These are phyloP conservation scores for Cerioporus squamosus DNA, from an alignment of 1,284 basidiomycete species.

Conservation along the genomic window DNA sequence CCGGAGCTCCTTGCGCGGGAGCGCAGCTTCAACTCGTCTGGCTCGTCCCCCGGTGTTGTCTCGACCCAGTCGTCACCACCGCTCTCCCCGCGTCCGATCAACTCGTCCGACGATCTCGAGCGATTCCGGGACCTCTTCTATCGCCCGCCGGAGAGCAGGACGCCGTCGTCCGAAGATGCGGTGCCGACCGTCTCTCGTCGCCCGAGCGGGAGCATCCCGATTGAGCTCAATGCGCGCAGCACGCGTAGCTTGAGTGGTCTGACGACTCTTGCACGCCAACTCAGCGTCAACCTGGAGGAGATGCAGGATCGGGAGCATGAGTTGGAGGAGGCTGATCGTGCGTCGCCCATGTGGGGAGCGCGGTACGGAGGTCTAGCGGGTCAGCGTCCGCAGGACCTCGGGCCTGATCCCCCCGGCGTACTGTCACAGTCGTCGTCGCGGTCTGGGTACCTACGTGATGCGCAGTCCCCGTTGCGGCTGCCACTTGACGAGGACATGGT, in stretches of 20 bases:
- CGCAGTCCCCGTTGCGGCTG: slow-evolving; percentile 36
- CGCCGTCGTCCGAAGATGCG: slow-evolving; percentile 18
- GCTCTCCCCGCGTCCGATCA: slow-evolving; percentile 42
- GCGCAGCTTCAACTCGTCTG: slow-evolving; percentile 26
- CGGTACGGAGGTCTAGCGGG: slow-evolving; percentile 34
- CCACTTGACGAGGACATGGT: slow-evolving; percentile 33
- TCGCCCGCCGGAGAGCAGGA: slow-evolving; percentile 39
- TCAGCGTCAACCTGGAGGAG: slow-evolving; percentile 61
- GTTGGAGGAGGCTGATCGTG: slow-evolving; percentile 15
- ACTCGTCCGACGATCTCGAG: slow-evolving; percentile 65
- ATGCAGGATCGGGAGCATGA: slow-evolving; percentile 32
- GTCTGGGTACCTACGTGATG: slow-evolving; percentile 23
- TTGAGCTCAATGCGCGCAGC: slow-evolving; percentile 32
- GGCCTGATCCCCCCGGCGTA: slow-evolving; percentile 27
- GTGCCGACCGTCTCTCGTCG: slow-evolving; percentile 28
- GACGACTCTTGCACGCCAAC: slow-evolving; percentile 62
- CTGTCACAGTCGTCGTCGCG: slow-evolving; percentile 29
- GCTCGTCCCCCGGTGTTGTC: slow-evolving; percentile 44
- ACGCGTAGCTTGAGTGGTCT: slow-evolving; percentile 54
- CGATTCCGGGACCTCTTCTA: slow-evolving; percentile 76
- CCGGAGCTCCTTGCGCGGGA: slow-evolving; percentile 12
- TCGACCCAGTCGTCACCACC: slow-evolving; percentile 44
- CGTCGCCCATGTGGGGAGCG: slow-evolving; percentile 35
- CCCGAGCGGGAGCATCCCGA: slow-evolving; percentile 30
- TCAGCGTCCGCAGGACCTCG: slow-evolving; percentile 27